These are phyloP conservation scores for Coccomyxa sp. DNA, from an alignment of 139 green algal genomes.

Conservation along the genomic window DNA sequence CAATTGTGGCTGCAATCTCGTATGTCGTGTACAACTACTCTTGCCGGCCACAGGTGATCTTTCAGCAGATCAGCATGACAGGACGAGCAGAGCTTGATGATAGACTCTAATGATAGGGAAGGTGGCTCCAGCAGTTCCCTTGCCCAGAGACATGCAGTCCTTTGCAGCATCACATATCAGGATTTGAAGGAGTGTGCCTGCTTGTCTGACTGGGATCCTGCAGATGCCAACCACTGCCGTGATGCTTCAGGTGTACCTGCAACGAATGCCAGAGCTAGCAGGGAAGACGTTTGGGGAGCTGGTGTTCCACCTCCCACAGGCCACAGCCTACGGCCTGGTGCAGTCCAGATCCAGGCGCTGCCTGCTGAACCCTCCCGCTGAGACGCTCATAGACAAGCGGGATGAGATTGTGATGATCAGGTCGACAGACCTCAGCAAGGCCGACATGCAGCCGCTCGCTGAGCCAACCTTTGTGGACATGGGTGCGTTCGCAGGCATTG, in stretches of 20 bases:
- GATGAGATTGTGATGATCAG: conserved; percentile 9
- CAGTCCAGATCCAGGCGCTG: background rate
- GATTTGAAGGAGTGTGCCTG: conserved; percentile 19
- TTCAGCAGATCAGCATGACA: too few relatives aligned
- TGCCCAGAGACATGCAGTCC: too few relatives aligned
- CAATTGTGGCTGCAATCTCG: conserved; percentile 24
- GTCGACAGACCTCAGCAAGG: background rate
- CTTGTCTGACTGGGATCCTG: background rate
- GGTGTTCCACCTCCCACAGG: conserved; percentile 26
- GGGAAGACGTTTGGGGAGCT: conserved; percentile 24
- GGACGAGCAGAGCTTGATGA: too few relatives aligned
- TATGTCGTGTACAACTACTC: conserved; percentile 28
- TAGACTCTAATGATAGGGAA: too few relatives aligned
- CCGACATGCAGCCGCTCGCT: background rate
- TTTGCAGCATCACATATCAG: too few relatives aligned
- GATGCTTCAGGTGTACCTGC: background rate
- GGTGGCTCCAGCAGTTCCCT: too few relatives aligned
- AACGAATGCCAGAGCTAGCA: background rate
- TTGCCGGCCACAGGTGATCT: conserved; percentile 16
- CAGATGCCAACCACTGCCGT: background rate
- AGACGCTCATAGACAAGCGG: background rate
- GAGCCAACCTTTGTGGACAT: background rate
- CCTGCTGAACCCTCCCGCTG: background rate
- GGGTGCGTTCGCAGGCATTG: background rate
- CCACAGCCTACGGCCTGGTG: conserved; percentile 20